phyloP scores from a whole-genome alignment of 495 filamentous ascomycete genomes.

The Tuber umbilicatum region DNA sequence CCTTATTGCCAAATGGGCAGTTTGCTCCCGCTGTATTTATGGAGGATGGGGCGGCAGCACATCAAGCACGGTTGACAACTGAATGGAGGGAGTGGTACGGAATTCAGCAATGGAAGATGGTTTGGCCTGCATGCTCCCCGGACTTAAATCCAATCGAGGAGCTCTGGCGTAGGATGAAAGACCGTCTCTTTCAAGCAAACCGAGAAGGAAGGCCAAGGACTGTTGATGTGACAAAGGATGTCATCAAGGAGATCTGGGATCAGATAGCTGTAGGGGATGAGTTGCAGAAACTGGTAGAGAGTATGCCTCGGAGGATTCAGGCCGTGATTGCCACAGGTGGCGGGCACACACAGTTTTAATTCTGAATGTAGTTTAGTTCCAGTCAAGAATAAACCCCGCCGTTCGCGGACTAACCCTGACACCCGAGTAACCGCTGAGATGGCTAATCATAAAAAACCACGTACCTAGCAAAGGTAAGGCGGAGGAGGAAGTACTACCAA shows the following conservation, averaged over 20 bases:
- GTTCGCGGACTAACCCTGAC: no score
- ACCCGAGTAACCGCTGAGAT: background rate
- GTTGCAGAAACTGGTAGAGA: conserved; percentile 16
- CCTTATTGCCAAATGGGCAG: background rate
- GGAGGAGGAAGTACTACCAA: background rate
- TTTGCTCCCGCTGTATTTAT: conserved; percentile 7
- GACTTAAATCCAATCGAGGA: conserved; percentile 27
- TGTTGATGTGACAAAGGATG: background rate
- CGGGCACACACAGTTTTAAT: background rate
- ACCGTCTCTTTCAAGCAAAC: conserved; percentile 6
- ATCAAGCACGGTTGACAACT: background rate
- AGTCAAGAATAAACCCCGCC: no score
- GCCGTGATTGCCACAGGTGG: conserved; percentile 10
- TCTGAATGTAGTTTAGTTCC: no score
- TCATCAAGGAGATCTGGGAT: conserved; percentile 18
- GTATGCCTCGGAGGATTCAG: conserved; percentile 11
- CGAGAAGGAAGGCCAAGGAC: background rate
- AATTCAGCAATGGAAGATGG: background rate
- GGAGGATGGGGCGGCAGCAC: conserved; percentile 8
- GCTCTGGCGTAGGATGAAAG: conserved; percentile 23
- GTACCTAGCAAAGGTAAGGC: background rate
- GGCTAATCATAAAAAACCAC: background rate
- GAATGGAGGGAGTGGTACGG: background rate
- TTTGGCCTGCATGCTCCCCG: conserved; percentile 14
- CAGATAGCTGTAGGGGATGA: conserved; percentile 7